Base-by-base conservation (phyloP, 2,329 filamentous ascomycete species). In the Aspergillus sp. region DNA sequence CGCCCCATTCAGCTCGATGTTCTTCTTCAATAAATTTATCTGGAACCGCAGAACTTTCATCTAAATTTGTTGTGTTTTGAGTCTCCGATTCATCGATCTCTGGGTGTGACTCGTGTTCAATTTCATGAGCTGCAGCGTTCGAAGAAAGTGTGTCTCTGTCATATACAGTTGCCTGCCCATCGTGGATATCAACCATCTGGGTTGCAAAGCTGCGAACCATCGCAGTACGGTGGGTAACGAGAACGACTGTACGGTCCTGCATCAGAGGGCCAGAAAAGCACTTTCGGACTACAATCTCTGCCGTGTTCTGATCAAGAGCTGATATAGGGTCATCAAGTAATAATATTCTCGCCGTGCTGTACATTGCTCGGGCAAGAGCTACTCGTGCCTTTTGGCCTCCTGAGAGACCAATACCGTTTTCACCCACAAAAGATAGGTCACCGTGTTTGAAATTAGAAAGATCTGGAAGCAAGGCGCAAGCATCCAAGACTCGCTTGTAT, bases 11-110 rank as follows among this genome's bases (percentile, higher is more conserved):
- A 1, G 79, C 83, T 39, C 87, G 77, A 52, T 83, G 73, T 60
- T 93, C 87, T 29, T 90, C 86, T 57, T 90, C 83, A 37, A 90
- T 83, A 57, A 91, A 90, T 55, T 88, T 88, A 29, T 85, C 82
- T 0, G 85, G 82, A 9, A 82, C 69, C 0, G 79, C 79, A 7
- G 75, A 73, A 5, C 65, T 66, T 10, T 72, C 67, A 12, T 73
- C 64, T 12, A 28, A 7, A 5, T 27, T 32, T 12, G 27, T 13
- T 13, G 27, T 19, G 26, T 33, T 13, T 3, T 72, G 69, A 5
- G 73, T 62, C 2, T 62, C 56, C 2, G 52, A 46, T 43, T 70
- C 59, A 10, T 53, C 49, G 42, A 57, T 29, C 7, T 11, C 10
- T 33, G 13, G 6, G 6, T 10, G 32, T 10, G 31, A 8, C 31